Evolutionary conservation across 345 rosid genomes (phyloP).

Genomic region (Camelina laxa): DNA sequence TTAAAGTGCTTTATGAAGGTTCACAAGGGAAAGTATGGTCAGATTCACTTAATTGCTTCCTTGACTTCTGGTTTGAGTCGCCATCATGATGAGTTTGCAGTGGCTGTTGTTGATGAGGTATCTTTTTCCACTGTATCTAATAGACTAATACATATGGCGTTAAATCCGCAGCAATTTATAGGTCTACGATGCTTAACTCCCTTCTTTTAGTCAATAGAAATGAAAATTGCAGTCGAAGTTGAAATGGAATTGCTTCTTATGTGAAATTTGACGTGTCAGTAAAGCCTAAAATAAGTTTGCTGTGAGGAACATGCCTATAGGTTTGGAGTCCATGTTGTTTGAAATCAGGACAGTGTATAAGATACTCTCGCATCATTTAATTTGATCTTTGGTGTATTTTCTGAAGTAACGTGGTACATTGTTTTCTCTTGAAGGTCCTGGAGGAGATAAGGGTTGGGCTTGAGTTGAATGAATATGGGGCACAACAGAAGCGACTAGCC

Average conservation of each 20-base stretch:
- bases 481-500: conserved; percentile 97
- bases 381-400: conserved; percentile 1
- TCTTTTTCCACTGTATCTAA: conserved; percentile 35
- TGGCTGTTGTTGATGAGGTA: conserved; percentile 99
- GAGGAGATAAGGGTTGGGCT: conserved; percentile 97
- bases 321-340: background rate
- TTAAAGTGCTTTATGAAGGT: conserved; percentile 98
- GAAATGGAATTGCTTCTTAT: conserved; percentile 9
- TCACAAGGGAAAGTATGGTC: conserved; percentile 95
- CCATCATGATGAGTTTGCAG: conserved; percentile 97
- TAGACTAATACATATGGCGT: conserved; percentile 21
- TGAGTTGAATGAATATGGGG: conserved; percentile 92
- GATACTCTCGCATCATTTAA: conserved; percentile 4
- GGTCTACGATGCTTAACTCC: conserved; percentile 4
- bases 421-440: conserved; percentile 69
- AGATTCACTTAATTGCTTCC: conserved; percentile 96
- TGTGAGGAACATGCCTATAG: conserved; percentile 27
- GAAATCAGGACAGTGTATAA: conserved; percentile 16
- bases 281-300: conserved; percentile 12
- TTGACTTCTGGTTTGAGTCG: conserved; percentile 98
- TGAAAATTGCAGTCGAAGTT: conserved; percentile 13
- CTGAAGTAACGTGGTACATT: conserved; percentile 22
- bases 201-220: background rate
- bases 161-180: too few relatives aligned
- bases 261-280: conserved; percentile 18